phyloP scores from a whole-genome alignment of 306 rosid genomes.

The Morella rubra region DNA sequence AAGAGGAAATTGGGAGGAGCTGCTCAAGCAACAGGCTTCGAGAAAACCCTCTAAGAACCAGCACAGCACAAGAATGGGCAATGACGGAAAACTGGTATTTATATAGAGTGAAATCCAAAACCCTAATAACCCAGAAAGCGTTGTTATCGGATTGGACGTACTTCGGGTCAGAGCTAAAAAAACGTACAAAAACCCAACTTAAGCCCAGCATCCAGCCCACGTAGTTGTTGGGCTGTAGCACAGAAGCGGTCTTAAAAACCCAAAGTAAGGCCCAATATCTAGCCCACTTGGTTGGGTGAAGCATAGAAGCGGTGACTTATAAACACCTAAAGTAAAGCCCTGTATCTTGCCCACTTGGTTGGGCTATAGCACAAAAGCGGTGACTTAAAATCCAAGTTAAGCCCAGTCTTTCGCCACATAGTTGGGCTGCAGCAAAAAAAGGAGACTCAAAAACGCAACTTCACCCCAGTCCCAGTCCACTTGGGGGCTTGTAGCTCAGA shows the following conservation, averaged over 20 bases:
- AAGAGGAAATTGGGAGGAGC: background rate
- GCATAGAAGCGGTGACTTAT: too few species aligned
- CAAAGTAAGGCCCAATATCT: too few species aligned
- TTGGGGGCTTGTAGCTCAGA: too few species aligned
- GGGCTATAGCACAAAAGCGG: background rate
- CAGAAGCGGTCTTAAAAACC: too few species aligned
- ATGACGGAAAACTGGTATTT: background rate
- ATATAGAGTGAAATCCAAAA: slow-evolving; percentile 25
- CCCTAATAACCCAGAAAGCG: slow-evolving; percentile 30
- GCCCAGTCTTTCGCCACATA: too few species aligned
- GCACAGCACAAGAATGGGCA: background rate
- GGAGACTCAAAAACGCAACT: too few species aligned
- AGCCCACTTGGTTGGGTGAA: too few species aligned
- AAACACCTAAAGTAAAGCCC: too few species aligned
- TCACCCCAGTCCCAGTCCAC: too few species aligned
- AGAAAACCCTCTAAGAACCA: slow-evolving; percentile 14
- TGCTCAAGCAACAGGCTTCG: slow-evolving; percentile 1
- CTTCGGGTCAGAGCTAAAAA: background rate
- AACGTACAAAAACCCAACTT: background rate
- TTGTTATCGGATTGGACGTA: too few species aligned
- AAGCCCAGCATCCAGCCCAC: background rate
- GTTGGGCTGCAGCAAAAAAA: too few species aligned
- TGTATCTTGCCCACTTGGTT: background rate
- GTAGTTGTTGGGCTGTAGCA: background rate
- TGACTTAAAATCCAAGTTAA: too few species aligned